Conservation (phyloP, 2,329 filamentous ascomycete genomes). For the Uncinocarpus reesii region DNA sequence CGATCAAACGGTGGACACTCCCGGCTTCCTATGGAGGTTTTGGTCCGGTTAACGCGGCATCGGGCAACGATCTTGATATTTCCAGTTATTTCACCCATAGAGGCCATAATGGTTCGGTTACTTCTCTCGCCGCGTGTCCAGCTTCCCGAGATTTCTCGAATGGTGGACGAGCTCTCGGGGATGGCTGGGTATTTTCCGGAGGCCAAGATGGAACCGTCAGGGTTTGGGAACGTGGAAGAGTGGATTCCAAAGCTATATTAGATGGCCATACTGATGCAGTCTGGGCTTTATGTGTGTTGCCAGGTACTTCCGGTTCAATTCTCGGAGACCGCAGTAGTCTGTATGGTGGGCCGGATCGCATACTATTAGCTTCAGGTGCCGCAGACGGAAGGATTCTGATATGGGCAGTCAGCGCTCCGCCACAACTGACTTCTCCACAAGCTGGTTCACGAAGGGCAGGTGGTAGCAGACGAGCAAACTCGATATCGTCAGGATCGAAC, state of each 20-base stretch:
- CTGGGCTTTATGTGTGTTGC: constrained; percentile 88
- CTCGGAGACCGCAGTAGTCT: constrained; percentile 63
- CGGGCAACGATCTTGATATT: constrained; percentile 74
- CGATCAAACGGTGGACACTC: constrained; percentile 94
- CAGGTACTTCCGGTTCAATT: constrained; percentile 66
- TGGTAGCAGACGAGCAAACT: constrained; percentile 76
- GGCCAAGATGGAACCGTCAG: constrained; percentile 87
- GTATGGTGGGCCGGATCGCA: constrained; percentile 72
- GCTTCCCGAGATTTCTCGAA: constrained; percentile 81
- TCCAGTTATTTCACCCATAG: constrained; percentile 90
- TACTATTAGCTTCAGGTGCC: constrained; percentile 80
- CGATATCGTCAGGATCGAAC: constrained; percentile 85
- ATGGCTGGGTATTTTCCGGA: constrained; percentile 97
- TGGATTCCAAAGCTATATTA: constrained; percentile 89
- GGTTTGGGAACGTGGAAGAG: constrained; percentile 88
- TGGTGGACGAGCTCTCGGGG: constrained; percentile 74
- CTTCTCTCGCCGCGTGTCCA: constrained; percentile 76
- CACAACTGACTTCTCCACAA: constrained; percentile 72
- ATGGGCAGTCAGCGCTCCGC: constrained; percentile 88
- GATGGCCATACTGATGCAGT: constrained; percentile 93
- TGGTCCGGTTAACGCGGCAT: constrained; percentile 43
- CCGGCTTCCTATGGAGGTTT: constrained; percentile 61
- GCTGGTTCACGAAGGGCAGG: constrained; percentile 59
- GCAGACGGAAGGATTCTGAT: constrained; percentile 86
- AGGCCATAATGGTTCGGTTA: constrained; percentile 82